Conservation (phyloP, 768 basidiomycete species). For the Termitomyces sp. region DNA sequence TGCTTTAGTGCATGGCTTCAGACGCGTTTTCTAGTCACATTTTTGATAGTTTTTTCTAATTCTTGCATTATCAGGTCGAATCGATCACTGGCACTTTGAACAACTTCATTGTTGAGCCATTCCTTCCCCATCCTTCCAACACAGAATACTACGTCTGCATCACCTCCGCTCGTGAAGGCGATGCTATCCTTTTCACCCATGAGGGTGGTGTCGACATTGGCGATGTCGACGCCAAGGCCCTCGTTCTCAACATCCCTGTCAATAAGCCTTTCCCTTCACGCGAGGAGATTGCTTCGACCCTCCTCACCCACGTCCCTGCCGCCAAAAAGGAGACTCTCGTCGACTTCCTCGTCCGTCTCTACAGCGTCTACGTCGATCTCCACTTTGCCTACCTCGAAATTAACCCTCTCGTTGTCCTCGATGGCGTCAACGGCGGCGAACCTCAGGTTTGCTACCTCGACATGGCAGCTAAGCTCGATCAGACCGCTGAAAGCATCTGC, state of each 20-base stretch:
- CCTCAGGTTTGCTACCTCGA: slow-evolving; percentile 92
- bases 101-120: slow-evolving; percentile 99
- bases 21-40: slow-evolving; percentile 20
- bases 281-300: slow-evolving; percentile 62
- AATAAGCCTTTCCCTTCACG: slow-evolving; percentile 75
- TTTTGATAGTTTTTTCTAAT: background rate
- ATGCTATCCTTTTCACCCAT: slow-evolving; percentile 96
- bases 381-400: slow-evolving; percentile 99
- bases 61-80: slow-evolving; percentile 63
- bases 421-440: slow-evolving; percentile 59
- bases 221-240: slow-evolving; percentile 96
- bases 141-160: slow-evolving; percentile 99
- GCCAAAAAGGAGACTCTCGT: slow-evolving; percentile 87
- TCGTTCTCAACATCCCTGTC: slow-evolving; percentile 82
- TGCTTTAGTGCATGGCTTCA: slow-evolving; percentile 4
- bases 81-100: slow-evolving; percentile 90
- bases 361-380: slow-evolving; percentile 96
- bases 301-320: slow-evolving; percentile 79
- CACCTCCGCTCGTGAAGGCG: slow-evolving; percentile 90
- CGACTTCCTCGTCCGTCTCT: slow-evolving; percentile 92
- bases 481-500: slow-evolving; percentile 97
- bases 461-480: slow-evolving; percentile 99
- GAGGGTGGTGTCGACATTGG: slow-evolving; percentile 99
- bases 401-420: slow-evolving; percentile 95
- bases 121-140: slow-evolving; percentile 89